phyloP scores from a whole-genome alignment of 192 early-diverging fungal species.

The Chytriomyces confervae region DNA sequence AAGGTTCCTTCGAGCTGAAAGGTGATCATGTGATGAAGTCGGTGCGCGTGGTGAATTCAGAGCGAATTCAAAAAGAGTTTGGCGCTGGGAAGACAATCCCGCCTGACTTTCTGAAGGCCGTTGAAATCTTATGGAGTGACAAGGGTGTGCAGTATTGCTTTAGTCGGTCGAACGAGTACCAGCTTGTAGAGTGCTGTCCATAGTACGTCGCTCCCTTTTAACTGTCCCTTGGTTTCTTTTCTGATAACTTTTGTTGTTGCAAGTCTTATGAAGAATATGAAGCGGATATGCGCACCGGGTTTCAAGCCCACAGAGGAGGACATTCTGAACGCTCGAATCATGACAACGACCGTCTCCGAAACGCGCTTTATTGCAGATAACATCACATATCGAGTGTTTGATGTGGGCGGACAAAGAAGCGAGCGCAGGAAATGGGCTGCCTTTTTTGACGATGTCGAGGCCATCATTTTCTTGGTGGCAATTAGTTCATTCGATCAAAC shows the following conservation, averaged over 20 bases:
- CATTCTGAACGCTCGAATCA: conserved; percentile 92
- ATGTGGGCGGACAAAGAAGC: conserved; percentile 95
- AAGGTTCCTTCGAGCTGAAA: no score
- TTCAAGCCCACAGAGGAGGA: conserved; percentile 95
- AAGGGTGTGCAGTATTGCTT: conserved; percentile 81
- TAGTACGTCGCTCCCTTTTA: conserved; percentile 63
- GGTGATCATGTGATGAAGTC: no score
- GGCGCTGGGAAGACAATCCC: no score
- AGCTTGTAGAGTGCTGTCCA: conserved; percentile 93
- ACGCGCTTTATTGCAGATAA: conserved; percentile 87
- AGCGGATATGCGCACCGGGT: conserved; percentile 76
- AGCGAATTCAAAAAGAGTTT: no score
- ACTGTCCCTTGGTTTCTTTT: background rate
- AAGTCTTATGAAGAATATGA: conserved; percentile 90
- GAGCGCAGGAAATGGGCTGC: conserved; percentile 99
- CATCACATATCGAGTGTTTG: conserved; percentile 91
- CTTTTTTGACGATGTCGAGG: conserved; percentile 96
- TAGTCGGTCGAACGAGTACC: conserved; percentile 83
- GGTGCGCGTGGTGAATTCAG: no score
- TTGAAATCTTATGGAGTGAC: conserved; percentile 85
- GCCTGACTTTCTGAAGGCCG: conserved; percentile 66
- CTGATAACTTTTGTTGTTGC: conserved; percentile 9
- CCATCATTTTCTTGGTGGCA: conserved; percentile 93
- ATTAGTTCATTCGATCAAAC: conserved; percentile 95
- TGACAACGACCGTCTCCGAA: conserved; percentile 95